phyloP scores from a whole-genome alignment of 805 yeast genomes.

The Grigorovia transvaalensis region DNA sequence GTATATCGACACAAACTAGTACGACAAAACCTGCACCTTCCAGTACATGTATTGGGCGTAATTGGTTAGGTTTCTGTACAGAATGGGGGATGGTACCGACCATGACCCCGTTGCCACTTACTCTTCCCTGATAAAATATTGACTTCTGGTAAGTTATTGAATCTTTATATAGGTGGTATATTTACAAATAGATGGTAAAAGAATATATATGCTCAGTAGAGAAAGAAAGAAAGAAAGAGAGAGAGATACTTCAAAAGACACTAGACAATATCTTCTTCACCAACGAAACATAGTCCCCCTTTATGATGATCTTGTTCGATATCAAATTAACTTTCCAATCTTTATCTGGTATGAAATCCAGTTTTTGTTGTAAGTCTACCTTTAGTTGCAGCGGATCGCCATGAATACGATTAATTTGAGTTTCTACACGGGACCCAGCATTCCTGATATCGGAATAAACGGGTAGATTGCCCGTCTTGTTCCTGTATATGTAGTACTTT shows the following conservation, averaged over 20 bases:
- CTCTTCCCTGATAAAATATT: too few species aligned
- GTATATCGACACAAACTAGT: constrained; percentile 3
- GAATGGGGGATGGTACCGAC: constrained; percentile 10
- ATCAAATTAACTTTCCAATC: constrained; percentile 40
- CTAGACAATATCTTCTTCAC: constrained; percentile 25
- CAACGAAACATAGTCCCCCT: constrained; percentile 34
- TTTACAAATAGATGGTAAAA: neutral
- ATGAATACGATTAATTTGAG: constrained; percentile 60
- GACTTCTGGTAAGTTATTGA: too few species aligned
- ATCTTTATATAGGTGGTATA: too few species aligned
- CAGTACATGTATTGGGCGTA: constrained; percentile 26
- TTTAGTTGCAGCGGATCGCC: constrained; percentile 62
- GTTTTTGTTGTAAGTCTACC: constrained; percentile 45
- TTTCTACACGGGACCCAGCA: constrained; percentile 48
- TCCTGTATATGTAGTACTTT: constrained; percentile 33
- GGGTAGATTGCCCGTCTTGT: constrained; percentile 65
- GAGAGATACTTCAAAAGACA: constrained; percentile 1
- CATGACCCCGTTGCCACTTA: neutral
- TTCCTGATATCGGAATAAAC: constrained; percentile 57
- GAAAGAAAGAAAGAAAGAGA: too few species aligned
- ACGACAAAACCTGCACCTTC: constrained; percentile 14
- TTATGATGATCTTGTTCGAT: constrained; percentile 43
- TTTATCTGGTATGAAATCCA: constrained; percentile 35
- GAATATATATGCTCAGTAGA: neutral
- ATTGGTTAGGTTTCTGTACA: constrained; percentile 29